Evolutionary conservation across 2,329 filamentous ascomycete species (phyloP), one percentile per base, ranked within the genome.

Genomic region (Parastagonospora avenae): DNA sequence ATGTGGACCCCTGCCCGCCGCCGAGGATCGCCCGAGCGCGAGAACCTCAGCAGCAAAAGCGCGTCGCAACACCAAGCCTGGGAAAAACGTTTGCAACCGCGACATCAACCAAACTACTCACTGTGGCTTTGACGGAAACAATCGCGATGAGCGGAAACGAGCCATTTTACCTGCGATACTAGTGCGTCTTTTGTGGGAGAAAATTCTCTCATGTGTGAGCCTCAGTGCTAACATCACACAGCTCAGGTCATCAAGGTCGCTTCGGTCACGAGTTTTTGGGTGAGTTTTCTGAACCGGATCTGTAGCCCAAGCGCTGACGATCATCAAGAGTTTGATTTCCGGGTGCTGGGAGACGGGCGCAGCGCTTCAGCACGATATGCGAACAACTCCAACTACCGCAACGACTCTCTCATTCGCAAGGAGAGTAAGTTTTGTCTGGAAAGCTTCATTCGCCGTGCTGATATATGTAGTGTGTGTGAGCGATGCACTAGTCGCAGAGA

Each of bases 361-460:
- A 97, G 92, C 72, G 94, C 94, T 7, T 90, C 94, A 45, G 92
- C 93, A 29, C 88, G 94, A 76, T 99, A 99, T 78, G 94, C 94
- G 59, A 99, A 99, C 82, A 99, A 99, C 77, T 97, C 93, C 50
- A 99, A 99, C 78, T 99, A 99, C 79, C 88, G 94, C 70, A 99
- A 99, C 77, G 94, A 99, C 74, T 97, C 92, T 57, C 80, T 99
- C 64, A 99, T 99, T 71, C 89, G 94, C 60, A 99, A 99, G 92
- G 94, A 99, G 81, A 99, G 94, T 97, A 81, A 64, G 92, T 76
- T 14, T 16, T 12, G 27, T 15, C 28, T 4, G 4, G 16, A 32
- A 12, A 4, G 10, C 5, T 5, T 7, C 5, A 9, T 24, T 10
- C 10, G 28, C 33, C 9, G 32, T 32, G 24, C 55, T 66, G 11